Evolutionary conservation across 2,329 filamentous ascomycete species (phyloP), one percentile per base, ranked within the genome.

Genomic region (Monosporascus sp.): DNA sequence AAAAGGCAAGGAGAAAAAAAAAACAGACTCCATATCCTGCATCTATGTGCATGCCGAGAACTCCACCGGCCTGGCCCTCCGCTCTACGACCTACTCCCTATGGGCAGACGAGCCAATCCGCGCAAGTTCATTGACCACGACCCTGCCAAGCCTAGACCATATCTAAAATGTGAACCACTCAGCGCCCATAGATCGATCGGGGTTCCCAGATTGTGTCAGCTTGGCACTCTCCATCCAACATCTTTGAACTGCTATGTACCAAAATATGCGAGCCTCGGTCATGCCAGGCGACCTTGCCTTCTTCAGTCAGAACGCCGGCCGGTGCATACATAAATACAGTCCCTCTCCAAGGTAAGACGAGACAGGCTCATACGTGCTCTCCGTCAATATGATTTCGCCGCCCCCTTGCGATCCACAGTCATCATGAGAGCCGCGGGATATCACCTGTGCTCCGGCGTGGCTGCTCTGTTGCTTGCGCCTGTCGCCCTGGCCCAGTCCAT

Each of bases 401-500:
- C 24, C 14, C 17, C 3, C 24, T 15, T 31, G 2, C 20, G 42
- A 24, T 3, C 24, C 22, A 46, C 20, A 3, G 42, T 18, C 24
- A 18, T 27, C 17, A 46, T 46, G 42, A 46, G 17, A n/a, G 3
- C 24, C 6, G 20, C 24, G 20, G 20, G 31, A 18, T 15, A 24
- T 14, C 17, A 24, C 5, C 42, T 46, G 22, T 7, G 42, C 20
- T 25, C 42, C 17, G 5, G 20, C 42, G 5, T 1, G 17, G 42
- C 24, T 20, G 41, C 41, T 44, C 11, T 44, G 9, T 15, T 24
- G 3, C 24, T 46, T 2, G 24, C 8, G 5, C 20, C 42, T 8
- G 24, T 25, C 49, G 48, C 45, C 36, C 53, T 55, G 20, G 63
- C 59, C 5, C 54, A 63, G 51, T 77, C 77, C 53, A 83, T 85